Evolutionary conservation across 2,329 filamentous ascomycete species (phyloP).

Genomic region (Ascochyta koolunga): DNA sequence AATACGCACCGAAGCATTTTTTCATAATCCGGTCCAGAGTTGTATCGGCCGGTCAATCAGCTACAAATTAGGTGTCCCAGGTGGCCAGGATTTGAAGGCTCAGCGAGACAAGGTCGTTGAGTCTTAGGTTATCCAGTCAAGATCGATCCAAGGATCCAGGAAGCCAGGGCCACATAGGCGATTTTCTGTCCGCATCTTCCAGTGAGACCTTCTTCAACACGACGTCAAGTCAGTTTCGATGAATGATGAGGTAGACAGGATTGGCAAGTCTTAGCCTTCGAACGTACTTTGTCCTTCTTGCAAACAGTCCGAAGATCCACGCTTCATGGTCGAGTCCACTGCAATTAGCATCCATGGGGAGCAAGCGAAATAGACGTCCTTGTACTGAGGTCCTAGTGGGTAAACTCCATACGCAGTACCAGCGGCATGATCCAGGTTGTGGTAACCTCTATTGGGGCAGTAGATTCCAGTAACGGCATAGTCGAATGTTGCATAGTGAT

Average conservation of each 20-base stretch:
- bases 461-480: conserved; percentile 10
- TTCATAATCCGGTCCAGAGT: too few relatives aligned
- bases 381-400: background rate
- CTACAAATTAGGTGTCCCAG: background rate
- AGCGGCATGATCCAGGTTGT: background rate
- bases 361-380: background rate
- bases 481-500: conserved; percentile 20
- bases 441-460: background rate
- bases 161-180: background rate
- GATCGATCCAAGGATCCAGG: background rate
- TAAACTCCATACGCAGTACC: background rate
- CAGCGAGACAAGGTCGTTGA: background rate
- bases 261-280: conserved; percentile 35
- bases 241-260: conserved; percentile 34
- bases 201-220: conserved; percentile 26
- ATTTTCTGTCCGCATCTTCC: too few relatives aligned
- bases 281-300: conserved; percentile 38
- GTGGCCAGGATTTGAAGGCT: background rate
- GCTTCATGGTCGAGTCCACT: conserved; percentile 11
- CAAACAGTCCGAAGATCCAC: background rate
- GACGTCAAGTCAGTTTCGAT: conserved; percentile 41
- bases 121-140: background rate
- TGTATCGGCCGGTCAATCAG: background rate
- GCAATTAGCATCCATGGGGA: conserved; percentile 11
- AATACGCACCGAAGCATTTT: conserved; percentile 9